Conservation (phyloP, 768 basidiomycete species). For the Tulasnella sp. region DNA sequence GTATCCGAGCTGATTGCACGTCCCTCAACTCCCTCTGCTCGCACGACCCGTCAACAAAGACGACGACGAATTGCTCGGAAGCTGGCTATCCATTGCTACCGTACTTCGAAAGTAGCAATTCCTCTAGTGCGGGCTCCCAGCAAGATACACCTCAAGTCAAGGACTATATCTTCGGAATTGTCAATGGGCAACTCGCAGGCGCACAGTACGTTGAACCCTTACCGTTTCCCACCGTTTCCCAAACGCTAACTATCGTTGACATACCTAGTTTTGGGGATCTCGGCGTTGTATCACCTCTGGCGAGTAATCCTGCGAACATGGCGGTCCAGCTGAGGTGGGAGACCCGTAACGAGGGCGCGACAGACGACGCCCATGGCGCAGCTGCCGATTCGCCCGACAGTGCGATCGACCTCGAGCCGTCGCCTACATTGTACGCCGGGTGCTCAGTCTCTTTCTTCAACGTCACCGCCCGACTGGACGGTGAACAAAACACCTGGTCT, state of each 20-base stretch:
- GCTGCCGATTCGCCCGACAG: not conserved
- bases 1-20: not conserved
- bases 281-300: not conserved
- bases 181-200: not conserved
- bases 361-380: not conserved
- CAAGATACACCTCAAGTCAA: not conserved
- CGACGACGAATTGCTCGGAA: not conserved
- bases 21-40: not conserved
- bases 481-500: not conserved
- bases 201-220: not conserved
- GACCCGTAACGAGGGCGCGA: not conserved
- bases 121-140: not conserved
- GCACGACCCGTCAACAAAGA: rapidly evolving
- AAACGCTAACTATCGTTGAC: not conserved
- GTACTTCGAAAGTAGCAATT: not conserved
- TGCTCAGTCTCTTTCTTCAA: not conserved
- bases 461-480: not conserved
- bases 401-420: not conserved
- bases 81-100: not conserved
- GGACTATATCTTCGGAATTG: not conserved
- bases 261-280: not conserved
- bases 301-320: not conserved
- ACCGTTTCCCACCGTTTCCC: not conserved
- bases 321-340: not conserved
- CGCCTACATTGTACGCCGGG: not conserved